Evolutionary conservation across 257 asterid genomes (phyloP).

Genomic region (Verbena officinalis): DNA sequence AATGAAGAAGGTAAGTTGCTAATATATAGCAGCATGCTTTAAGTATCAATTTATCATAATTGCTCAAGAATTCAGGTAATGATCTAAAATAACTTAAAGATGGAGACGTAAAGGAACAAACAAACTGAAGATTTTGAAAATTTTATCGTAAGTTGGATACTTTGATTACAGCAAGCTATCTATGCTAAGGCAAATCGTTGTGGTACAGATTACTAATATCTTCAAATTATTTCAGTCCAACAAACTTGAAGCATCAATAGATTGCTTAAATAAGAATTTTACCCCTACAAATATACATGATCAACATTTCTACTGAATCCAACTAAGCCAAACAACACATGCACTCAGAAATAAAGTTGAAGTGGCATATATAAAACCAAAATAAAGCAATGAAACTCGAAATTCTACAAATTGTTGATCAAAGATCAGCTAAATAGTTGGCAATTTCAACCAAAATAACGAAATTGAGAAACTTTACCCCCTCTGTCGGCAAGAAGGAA

Average conservation of each 20-base stretch:
- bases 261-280: neutral
- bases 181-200: neutral
- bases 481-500: constrained; percentile 93
- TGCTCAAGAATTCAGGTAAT: constrained; percentile 2
- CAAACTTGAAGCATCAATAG: neutral
- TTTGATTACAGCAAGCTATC: no score
- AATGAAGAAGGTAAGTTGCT: constrained; percentile 8
- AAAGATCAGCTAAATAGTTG: neutral
- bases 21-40: constrained; percentile 8
- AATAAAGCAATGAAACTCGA: constrained; percentile 5
- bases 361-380: neutral
- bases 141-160: no score
- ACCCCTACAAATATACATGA: neutral
- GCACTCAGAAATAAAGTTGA: constrained; percentile 12
- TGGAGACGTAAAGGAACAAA: constrained; percentile 5
- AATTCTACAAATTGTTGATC: neutral
- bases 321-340: constrained; percentile 3
- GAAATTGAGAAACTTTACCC: constrained; percentile 46
- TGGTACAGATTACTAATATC: neutral
- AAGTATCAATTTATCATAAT: neutral
- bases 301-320: neutral
- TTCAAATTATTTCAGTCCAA: constrained; percentile 15
- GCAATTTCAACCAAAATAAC: neutral
- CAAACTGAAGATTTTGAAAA: neutral
- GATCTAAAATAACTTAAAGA: neutral